phyloP scores from a whole-genome alignment of 345 rosid species.

The Raphanus raphanistrum region DNA sequence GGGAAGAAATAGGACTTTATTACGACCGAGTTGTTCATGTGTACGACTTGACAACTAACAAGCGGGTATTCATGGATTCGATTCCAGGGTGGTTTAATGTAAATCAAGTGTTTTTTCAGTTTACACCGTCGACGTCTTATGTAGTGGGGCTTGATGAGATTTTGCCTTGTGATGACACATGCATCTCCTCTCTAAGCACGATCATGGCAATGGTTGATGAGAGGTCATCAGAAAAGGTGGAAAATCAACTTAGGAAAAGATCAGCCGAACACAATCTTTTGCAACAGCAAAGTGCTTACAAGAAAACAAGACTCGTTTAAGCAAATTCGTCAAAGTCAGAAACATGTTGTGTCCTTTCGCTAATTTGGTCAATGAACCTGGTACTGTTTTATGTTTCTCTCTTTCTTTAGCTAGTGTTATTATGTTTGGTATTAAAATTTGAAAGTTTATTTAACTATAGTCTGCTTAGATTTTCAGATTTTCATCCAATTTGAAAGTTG shows the following conservation, averaged over 20 bases:
- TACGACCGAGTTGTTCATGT: not conserved
- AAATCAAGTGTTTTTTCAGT: not conserved
- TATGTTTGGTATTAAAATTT: too few relatives aligned
- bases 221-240: not conserved
- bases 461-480: too few relatives aligned
- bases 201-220: constrained; percentile 2
- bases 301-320: too few relatives aligned
- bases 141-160: constrained; percentile 16
- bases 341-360: too few relatives aligned
- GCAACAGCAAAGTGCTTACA: too few relatives aligned
- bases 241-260: not conserved
- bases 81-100: not conserved
- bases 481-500: not conserved
- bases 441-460: too few relatives aligned
- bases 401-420: not conserved
- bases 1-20: not conserved
- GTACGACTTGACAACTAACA: constrained; percentile 9
- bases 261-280: not conserved
- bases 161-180: not conserved
- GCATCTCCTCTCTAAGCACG: not conserved
- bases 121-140: not conserved
- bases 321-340: too few relatives aligned
- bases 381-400: too few relatives aligned
- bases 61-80: not conserved
- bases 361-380: too few relatives aligned